phyloP scores from a whole-genome alignment of 352 stramenopile species.

The Globisporangium irregulare region DNA sequence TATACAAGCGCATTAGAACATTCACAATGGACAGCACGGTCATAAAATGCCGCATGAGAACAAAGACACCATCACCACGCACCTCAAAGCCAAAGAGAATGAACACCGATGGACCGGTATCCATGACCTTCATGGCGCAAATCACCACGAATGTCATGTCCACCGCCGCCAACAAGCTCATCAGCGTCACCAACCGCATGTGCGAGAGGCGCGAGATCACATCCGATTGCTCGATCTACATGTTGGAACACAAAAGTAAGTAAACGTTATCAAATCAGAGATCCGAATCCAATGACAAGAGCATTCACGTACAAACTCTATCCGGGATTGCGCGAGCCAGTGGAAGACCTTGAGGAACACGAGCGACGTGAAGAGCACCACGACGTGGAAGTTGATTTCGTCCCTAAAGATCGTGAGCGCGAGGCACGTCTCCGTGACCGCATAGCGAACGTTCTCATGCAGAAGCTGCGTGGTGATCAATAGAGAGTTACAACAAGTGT shows the following conservation, averaged over 20 bases:
- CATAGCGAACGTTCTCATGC: conserved; percentile 96
- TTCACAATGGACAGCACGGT: background rate
- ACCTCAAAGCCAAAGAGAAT: conserved; percentile 97
- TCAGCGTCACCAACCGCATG: conserved; percentile 84
- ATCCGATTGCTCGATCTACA: conserved; percentile 88
- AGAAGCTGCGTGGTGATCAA: conserved; percentile 65
- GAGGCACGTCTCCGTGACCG: conserved; percentile 98
- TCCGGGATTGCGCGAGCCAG: conserved; percentile 88
- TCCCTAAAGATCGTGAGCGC: conserved; percentile 99
- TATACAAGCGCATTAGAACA: background rate
- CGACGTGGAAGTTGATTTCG: conserved; percentile 95
- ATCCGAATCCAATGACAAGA: background rate
- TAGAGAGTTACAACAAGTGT: background rate
- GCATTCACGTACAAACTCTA: conserved; percentile 72
- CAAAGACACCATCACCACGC: background rate
- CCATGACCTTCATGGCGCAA: conserved; percentile 75
- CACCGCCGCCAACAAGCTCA: conserved; percentile 80
- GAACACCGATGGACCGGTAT: conserved; percentile 88
- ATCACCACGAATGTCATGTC: conserved; percentile 90
- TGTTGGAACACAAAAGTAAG: conserved; percentile 1
- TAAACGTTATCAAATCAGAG: background rate
- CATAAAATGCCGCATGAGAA: background rate
- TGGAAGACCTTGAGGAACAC: conserved; percentile 96
- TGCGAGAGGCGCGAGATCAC: conserved; percentile 75
- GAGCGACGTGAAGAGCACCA: conserved; percentile 93